Base-by-base conservation (phyloP, 805 yeast genomes). In the Lipomyces sp. region DNA sequence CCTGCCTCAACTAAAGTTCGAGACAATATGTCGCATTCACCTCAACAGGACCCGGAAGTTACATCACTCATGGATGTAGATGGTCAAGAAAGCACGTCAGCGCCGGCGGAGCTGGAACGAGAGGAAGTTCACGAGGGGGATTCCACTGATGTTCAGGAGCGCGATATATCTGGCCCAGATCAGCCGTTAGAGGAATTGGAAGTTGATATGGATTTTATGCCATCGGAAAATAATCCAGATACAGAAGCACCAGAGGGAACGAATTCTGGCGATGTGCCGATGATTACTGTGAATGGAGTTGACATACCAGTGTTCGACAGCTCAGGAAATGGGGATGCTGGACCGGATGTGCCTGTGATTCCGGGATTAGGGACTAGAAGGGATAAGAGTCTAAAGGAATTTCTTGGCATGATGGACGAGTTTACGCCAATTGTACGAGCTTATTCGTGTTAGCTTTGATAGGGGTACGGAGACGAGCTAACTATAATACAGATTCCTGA, bases 361-460 rank as follows among this genome's bases (percentile, higher is more conserved):
- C 70, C 65, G 15, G 65, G 62, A 18, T 34, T 67, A 8, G 71
- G 67, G 5, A 61, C 59, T 29, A 60, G 69, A 29, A 37, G 71
- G 30, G 97, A 92, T 74, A 90, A 90, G 73, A 87, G 95, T 0
- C 80, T 95, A 62, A 86, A 88, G 72, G 98, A 95, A 72, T 87
- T 95, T 45, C 81, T 95, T 35, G 89, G 88, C 42, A 81, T 92
- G 82, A 89, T 95, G 94, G 97, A 92, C 71, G 97, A 92, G 66
- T 92, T 88, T 76, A 91, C 97, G 2, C 99, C 99, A 1, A 88
- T 94, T 42, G 94, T 95, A 94, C 75, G 93, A 86, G 94, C 35
- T 75, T 73, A 34, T 24, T 37, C 39, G 73, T 59, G 24, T 24
- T 24, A 10, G 32, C 34, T 30, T 45, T 15, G 29, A 11, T 24